These are phyloP conservation scores for Colletotrichum truncatum DNA, from an alignment of 2,329 filamentous ascomycete genomes.

Conservation along the genomic window DNA sequence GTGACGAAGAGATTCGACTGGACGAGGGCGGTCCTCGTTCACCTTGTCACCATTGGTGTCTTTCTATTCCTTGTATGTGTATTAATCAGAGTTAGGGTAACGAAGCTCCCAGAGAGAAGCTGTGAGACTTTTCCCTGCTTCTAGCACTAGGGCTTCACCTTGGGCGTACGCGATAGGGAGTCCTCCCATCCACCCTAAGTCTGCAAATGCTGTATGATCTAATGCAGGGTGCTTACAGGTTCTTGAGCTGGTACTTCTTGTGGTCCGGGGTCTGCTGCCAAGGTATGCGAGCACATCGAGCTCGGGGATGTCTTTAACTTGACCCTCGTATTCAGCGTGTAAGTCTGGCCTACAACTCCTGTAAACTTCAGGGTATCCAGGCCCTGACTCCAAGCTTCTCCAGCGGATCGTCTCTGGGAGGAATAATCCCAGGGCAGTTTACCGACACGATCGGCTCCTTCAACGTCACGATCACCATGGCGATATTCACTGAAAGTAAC, in stretches of 20 bases:
- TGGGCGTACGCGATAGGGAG: slow-evolving; percentile 38
- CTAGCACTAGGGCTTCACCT: slow-evolving; percentile 32
- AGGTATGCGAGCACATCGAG: slow-evolving; percentile 35
- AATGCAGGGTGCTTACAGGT: slow-evolving; percentile 31
- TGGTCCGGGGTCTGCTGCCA: slow-evolving; percentile 41
- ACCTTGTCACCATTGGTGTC: slow-evolving; percentile 34
- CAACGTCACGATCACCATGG: slow-evolving; percentile 38
- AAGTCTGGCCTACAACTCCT: slow-evolving; percentile 23
- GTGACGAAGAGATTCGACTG: slow-evolving; percentile 36
- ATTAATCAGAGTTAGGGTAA: slow-evolving; percentile 31
- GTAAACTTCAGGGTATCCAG: neutral
- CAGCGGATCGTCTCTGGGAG: slow-evolving; percentile 38
- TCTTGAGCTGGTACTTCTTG: slow-evolving; percentile 42
- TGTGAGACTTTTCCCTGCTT: slow-evolving; percentile 29
- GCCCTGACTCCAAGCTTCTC: neutral
- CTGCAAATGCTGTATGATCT: neutral
- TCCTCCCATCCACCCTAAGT: neutral
- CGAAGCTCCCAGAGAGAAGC: slow-evolving; percentile 5
- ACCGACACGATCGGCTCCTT: slow-evolving; percentile 35
- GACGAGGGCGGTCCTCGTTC: slow-evolving; percentile 33
- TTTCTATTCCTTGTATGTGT: slow-evolving; percentile 33
- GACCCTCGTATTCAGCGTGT: slow-evolving; percentile 42
- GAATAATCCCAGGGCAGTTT: slow-evolving; percentile 37
- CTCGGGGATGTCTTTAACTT: slow-evolving; percentile 38
- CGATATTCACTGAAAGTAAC: slow-evolving; percentile 34